These are phyloP conservation scores for Pelargonium myrrhifolium DNA, from an alignment of 441 rosid species.

Conservation along the genomic window DNA sequence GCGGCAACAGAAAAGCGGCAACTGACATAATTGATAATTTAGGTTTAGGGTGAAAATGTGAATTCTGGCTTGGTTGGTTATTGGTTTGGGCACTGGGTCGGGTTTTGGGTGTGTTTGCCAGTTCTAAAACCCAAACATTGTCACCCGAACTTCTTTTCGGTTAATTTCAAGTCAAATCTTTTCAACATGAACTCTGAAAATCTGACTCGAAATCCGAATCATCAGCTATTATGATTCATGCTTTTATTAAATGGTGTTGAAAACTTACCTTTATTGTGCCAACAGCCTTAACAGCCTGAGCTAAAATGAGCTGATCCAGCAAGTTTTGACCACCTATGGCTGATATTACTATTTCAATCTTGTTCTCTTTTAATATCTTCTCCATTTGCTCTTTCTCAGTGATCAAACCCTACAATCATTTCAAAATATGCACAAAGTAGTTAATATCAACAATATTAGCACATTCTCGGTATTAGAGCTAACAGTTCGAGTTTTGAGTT, in stretches of 20 bases:
- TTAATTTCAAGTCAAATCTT: background rate
- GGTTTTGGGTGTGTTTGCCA: no score
- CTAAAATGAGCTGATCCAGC: slow-evolving; percentile 25
- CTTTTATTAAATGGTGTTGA: background rate
- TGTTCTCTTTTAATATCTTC: slow-evolving; percentile 26
- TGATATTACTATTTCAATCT: slow-evolving; percentile 38
- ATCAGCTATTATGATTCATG: background rate
- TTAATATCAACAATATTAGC: no score
- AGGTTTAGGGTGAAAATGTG: no score
- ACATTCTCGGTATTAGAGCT: no score
- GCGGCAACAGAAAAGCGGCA: no score
- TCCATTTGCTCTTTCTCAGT: slow-evolving; percentile 29
- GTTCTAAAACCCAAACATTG: no score
- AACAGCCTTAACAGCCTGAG: slow-evolving; percentile 33
- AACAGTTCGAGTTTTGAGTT: no score
- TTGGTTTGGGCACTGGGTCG: no score
- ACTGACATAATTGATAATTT: no score
- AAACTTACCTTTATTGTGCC: slow-evolving; percentile 31
- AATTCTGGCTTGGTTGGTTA: no score
- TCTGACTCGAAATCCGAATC: background rate
- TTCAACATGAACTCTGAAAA: background rate
- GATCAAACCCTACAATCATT: slow-evolving; percentile 23
- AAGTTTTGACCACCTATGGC: slow-evolving; percentile 26
- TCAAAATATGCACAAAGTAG: background rate
- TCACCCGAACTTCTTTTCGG: no score